Conservation (phyloP, 225 moss, liverwort and hornwort genomes). For the Polytrichum formosum region DNA sequence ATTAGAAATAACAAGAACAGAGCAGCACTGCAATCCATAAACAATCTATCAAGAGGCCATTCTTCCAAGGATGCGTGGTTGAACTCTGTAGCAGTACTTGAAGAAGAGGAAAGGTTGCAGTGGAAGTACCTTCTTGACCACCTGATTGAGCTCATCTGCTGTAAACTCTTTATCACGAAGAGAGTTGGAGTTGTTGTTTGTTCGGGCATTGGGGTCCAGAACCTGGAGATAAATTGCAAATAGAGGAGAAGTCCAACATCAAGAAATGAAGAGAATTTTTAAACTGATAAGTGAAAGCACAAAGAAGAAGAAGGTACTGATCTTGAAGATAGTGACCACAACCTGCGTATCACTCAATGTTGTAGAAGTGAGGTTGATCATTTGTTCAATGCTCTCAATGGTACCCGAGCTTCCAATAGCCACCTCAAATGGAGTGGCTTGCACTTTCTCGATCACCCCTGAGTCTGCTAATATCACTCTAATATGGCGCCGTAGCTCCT, state of each 20-base stretch:
- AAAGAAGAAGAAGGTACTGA: background rate
- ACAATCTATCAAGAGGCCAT: background rate
- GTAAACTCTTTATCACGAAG: conserved; percentile 53
- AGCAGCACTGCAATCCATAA: background rate
- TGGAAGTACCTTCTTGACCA: conserved; percentile 50
- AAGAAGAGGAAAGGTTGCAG: too few relatives aligned
- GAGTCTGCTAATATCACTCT: conserved; percentile 56
- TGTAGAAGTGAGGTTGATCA: conserved; percentile 41
- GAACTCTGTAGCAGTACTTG: background rate
- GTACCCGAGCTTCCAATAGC: conserved; percentile 65
- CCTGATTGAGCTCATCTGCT: conserved; percentile 37
- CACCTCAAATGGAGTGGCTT: conserved; percentile 38
- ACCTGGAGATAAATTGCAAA: conserved; percentile 16
- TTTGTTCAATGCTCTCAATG: conserved; percentile 58
- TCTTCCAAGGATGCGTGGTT: too few relatives aligned
- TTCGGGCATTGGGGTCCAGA: conserved; percentile 13
- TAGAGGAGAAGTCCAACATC: too few relatives aligned
- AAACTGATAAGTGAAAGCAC: background rate
- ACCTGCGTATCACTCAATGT: conserved; percentile 38
- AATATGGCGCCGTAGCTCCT: conserved; percentile 57
- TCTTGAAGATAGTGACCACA: background rate
- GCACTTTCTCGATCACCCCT: conserved; percentile 55
- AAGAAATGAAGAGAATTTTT: background rate
- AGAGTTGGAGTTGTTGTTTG: conserved; percentile 23
- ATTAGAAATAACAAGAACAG: background rate